Conservation (phyloP, 169 alveolate species). For the Theileria orientalis region DNA sequence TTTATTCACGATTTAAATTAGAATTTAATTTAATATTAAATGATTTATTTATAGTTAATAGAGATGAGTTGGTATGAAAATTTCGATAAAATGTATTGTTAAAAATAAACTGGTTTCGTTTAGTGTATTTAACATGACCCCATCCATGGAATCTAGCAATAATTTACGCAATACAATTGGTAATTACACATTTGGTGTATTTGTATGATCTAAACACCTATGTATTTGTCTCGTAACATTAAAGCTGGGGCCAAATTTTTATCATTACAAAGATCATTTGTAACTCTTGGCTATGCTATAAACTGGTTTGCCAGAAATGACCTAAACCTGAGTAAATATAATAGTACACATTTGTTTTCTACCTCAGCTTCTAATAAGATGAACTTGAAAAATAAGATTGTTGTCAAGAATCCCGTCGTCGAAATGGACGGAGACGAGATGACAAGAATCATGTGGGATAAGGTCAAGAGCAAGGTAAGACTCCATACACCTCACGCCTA, state of each 20-base stretch:
- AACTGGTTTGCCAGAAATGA: slow-evolving; percentile 2
- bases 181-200: too few relatives aligned
- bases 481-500: not conserved
- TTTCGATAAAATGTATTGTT: too few relatives aligned
- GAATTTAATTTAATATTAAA: too few relatives aligned
- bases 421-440: slow-evolving; percentile 96
- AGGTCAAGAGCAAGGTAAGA: slow-evolving; percentile 83
- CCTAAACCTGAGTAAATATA: not conserved
- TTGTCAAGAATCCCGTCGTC: slow-evolving; percentile 86
- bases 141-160: too few relatives aligned
- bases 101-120: too few relatives aligned
- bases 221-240: slow-evolving; percentile 12
- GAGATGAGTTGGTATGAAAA: too few relatives aligned
- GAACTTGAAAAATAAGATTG: slow-evolving; percentile 60
- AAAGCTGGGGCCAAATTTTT: slow-evolving; percentile 22
- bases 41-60: too few relatives aligned
- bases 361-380: not conserved
- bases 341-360: not conserved
- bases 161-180: too few relatives aligned
- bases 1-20: not conserved
- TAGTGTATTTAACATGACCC: too few relatives aligned
- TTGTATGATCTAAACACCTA: slow-evolving; percentile 15
- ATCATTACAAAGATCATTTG: slow-evolving; percentile 28
- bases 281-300: slow-evolving; percentile 50
- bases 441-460: slow-evolving; percentile 91